A percentile compares a stretch with the other conserved stretches of the same genome.
Conservation (phyloP, 805 yeast genomes). For the Komagataella populi region DNA sequence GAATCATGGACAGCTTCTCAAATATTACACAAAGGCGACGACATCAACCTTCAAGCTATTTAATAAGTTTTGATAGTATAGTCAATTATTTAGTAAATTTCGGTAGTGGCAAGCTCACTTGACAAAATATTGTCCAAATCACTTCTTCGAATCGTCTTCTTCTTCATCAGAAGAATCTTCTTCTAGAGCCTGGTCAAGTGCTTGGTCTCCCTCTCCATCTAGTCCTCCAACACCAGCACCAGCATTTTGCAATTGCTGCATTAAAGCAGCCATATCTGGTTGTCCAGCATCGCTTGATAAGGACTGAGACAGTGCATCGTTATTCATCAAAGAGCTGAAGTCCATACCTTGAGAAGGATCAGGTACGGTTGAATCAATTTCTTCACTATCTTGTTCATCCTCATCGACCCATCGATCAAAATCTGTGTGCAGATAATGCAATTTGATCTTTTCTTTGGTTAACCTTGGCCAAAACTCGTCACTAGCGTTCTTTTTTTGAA, state of each 20-base stretch:
- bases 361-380: slow-evolving; percentile 15
- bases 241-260: neutral
- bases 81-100: neutral
- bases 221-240: slow-evolving; percentile 13
- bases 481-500: slow-evolving; percentile 55
- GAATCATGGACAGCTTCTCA: slow-evolving; percentile 67
- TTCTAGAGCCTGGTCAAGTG: neutral
- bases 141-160: neutral
- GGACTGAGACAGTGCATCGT: slow-evolving; percentile 5
- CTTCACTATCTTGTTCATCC: slow-evolving; percentile 80
- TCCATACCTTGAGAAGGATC: slow-evolving; percentile 14
- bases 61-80: neutral
- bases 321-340: slow-evolving; percentile 8
- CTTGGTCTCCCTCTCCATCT: slow-evolving; percentile 16
- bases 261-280: neutral
- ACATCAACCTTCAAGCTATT: slow-evolving; percentile 37
- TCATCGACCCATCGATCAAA: slow-evolving; percentile 98
- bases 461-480: slow-evolving; percentile 93
- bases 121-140: neutral
- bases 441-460: slow-evolving; percentile 73
- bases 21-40: slow-evolving; percentile 40
- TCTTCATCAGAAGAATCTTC: neutral
- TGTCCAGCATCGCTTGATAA: neutral
- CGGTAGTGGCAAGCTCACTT: neutral
- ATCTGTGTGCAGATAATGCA: slow-evolving; percentile 79